phyloP scores from a whole-genome alignment of 2,329 filamentous ascomycete species.

The Alternaria conjuncta region DNA sequence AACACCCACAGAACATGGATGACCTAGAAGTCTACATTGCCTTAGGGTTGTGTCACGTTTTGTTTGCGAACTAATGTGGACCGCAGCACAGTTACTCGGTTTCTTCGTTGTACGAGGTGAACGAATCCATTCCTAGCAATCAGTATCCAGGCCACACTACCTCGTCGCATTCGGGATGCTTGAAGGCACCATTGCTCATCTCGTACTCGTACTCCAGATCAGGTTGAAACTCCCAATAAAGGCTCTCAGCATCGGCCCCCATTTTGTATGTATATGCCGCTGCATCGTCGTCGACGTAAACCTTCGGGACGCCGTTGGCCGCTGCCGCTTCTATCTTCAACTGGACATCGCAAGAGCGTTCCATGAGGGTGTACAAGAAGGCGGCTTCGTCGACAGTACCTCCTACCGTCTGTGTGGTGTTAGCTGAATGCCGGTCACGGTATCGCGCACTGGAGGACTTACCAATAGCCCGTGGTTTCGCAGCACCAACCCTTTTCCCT shows the following conservation, averaged over 20 bases:
- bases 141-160: conserved; percentile 15
- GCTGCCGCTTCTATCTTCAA: conserved; percentile 71
- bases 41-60: not conserved
- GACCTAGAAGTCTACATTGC: not conserved
- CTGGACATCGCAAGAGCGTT: conserved; percentile 73
- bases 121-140: not conserved
- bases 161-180: conserved; percentile 14
- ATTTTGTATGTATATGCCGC: conserved; percentile 61
- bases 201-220: conserved; percentile 56
- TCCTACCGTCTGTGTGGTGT: conserved; percentile 63
- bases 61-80: no score
- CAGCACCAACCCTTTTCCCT: conserved; percentile 68
- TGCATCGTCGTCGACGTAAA: conserved; percentile 62
- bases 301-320: conserved; percentile 59
- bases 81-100: not conserved
- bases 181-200: conserved; percentile 33
- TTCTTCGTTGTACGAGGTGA: not conserved
- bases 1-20: not conserved
- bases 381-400: conserved; percentile 76
- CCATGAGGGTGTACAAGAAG: conserved; percentile 72
- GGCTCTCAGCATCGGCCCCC: conserved; percentile 54
- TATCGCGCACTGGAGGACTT: not conserved
- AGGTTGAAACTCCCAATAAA: conserved; percentile 62
- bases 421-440: not conserved
- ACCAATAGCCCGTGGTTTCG: conserved; percentile 73